Evolutionary conservation across 495 filamentous ascomycete genomes (phyloP).

Genomic region (Hypoxylon subgilvum): DNA sequence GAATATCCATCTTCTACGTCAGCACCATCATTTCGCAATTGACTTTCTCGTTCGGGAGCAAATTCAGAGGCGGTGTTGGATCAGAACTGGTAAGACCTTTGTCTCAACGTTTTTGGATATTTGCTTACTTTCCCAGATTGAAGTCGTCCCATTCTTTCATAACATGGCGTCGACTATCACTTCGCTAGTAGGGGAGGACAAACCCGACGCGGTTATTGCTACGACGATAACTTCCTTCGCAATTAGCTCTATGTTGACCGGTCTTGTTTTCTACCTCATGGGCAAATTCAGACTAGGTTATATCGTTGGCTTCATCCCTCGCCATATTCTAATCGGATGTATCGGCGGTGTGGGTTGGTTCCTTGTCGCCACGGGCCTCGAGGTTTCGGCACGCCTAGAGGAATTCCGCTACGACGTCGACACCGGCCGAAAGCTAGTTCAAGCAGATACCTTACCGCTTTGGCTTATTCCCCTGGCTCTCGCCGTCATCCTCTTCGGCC

Average conservation of each 20-base stretch:
- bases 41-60: constrained; percentile 87
- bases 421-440: constrained; percentile 75
- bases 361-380: constrained; percentile 85
- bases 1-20: constrained; percentile 98
- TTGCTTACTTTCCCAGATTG: constrained; percentile 63
- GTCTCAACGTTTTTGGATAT: background rate
- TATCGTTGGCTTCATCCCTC: constrained; percentile 93
- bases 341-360: constrained; percentile 99
- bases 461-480: constrained; percentile 83
- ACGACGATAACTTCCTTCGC: constrained; percentile 92
- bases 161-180: constrained; percentile 95
- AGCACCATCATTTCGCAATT: constrained; percentile 94
- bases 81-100: constrained; percentile 81
- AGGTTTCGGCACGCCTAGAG: constrained; percentile 90
- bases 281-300: constrained; percentile 84
- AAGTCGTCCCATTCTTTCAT: constrained; percentile 97
- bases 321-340: constrained; percentile 94
- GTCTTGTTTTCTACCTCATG: constrained; percentile 87
- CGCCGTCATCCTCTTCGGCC: constrained; percentile 73
- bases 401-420: constrained; percentile 77
- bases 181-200: constrained; percentile 73
- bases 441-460: constrained; percentile 72
- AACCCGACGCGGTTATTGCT: constrained; percentile 82
- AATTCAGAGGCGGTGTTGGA: constrained; percentile 89
- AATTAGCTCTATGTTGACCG: constrained; percentile 88